Conservation (phyloP, 2,329 filamentous ascomycete genomes). For the Didymella keratinophila region DNA sequence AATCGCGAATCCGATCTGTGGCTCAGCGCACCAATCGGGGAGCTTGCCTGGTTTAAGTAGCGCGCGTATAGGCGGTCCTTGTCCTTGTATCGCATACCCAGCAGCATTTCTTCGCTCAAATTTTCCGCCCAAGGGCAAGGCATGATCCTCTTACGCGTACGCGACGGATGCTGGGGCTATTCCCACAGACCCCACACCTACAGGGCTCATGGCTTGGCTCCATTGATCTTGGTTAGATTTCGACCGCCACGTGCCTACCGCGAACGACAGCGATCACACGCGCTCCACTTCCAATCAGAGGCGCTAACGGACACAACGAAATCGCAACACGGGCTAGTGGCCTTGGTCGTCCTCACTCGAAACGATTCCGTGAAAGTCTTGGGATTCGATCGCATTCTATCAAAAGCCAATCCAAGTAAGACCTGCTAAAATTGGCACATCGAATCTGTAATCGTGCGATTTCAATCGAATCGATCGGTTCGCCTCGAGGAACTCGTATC, state of each 20-base stretch:
- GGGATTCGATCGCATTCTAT: neutral
- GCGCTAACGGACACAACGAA: neutral
- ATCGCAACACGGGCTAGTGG: neutral
- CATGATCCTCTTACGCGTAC: neutral
- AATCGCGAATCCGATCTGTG: neutral
- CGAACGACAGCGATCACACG: neutral
- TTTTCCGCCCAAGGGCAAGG: neutral
- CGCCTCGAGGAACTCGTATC: neutral
- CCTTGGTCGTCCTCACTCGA: neutral
- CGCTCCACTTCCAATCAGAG: neutral
- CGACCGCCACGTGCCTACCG: slow-evolving; percentile 6
- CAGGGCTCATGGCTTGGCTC: neutral
- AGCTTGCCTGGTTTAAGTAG: slow-evolving; percentile 5
- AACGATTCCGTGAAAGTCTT: neutral
- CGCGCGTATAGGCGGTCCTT: neutral
- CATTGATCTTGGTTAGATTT: slow-evolving; percentile 7
- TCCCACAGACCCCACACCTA: slow-evolving; percentile 3
- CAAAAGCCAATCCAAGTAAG: neutral
- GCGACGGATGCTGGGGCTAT: neutral
- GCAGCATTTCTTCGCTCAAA: neutral
- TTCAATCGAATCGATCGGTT: slow-evolving; percentile 2
- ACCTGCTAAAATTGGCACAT: neutral
- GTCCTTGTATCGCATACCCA: neutral
- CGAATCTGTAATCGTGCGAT: neutral
- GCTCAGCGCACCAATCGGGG: slow-evolving; percentile 3